These are phyloP conservation scores for Arxiozyma telluris DNA, from an alignment of 1,139 yeast species.

Conservation along the genomic window DNA sequence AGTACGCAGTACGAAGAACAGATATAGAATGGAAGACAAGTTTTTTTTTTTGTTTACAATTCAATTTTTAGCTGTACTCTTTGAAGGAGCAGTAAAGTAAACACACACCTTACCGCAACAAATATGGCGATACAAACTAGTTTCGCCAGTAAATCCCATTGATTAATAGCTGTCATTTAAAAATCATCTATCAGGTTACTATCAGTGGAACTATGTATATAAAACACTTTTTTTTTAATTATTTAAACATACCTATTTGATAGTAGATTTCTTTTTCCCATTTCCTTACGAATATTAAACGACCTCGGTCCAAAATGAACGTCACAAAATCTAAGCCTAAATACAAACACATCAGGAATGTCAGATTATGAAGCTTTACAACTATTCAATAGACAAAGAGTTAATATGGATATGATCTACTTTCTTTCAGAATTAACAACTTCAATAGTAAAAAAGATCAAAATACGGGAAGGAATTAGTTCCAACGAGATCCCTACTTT, in stretches of 20 bases:
- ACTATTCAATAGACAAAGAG: constrained; percentile 69
- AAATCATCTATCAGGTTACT: too few species aligned
- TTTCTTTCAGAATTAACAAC: constrained; percentile 74
- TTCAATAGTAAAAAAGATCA: constrained; percentile 57
- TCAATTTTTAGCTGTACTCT: neutral
- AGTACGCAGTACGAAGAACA: neutral
- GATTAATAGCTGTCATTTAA: too few species aligned
- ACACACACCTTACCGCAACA: neutral
- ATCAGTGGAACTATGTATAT: too few species aligned
- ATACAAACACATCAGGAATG: constrained; percentile 26
- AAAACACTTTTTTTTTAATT: neutral
- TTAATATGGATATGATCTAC: constrained; percentile 67
- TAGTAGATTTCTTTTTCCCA: too few species aligned
- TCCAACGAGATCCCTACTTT: constrained; percentile 33
- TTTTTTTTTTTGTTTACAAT: neutral
- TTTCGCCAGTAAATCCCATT: too few species aligned
- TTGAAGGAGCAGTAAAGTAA: neutral
- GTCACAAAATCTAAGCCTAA: neutral
- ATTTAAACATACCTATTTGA: too few species aligned
- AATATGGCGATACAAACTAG: neutral
- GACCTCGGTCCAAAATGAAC: neutral
- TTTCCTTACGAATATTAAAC: too few species aligned
- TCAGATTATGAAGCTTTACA: constrained; percentile 59
- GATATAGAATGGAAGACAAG: neutral
- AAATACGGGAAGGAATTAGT: neutral